Conservation (phyloP, 768 basidiomycete genomes). For the Harrya chromipes region DNA sequence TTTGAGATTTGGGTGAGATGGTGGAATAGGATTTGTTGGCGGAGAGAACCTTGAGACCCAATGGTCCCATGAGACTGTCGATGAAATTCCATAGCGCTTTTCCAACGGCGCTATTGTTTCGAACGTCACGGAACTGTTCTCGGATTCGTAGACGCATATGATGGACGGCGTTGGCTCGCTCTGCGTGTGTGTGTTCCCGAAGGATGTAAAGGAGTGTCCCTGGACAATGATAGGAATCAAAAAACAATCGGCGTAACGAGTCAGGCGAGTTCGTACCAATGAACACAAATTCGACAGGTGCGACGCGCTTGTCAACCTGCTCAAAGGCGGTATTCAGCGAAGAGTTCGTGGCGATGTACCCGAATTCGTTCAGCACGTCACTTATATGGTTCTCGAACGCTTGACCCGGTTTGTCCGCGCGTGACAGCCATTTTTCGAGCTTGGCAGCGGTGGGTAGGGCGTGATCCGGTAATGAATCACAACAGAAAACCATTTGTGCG, state of each 20-base stretch:
- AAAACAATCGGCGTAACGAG: not conserved
- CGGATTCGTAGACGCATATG: slow-evolving; percentile 57
- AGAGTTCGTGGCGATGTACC: slow-evolving; percentile 45
- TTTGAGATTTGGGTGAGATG: slow-evolving; percentile 15
- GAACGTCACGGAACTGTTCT: slow-evolving; percentile 57
- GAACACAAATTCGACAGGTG: slow-evolving; percentile 78
- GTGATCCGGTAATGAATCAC: slow-evolving; percentile 47
- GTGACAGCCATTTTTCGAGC: slow-evolving; percentile 46
- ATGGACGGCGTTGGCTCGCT: slow-evolving; percentile 54
- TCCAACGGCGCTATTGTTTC: slow-evolving; percentile 55
- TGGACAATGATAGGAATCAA: slow-evolving; percentile 25
- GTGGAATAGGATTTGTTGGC: slow-evolving; percentile 11
- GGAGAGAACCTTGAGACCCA: slow-evolving; percentile 31
- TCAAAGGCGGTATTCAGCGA: slow-evolving; percentile 47
- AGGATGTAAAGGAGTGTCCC: slow-evolving; percentile 66
- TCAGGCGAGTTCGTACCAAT: slow-evolving; percentile 49
- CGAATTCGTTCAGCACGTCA: slow-evolving; percentile 50
- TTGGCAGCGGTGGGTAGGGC: slow-evolving; percentile 51
- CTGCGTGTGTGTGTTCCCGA: slow-evolving; percentile 37
- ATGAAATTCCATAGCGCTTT: slow-evolving; percentile 59
- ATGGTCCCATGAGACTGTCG: slow-evolving; percentile 37
- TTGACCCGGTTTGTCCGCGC: slow-evolving; percentile 37
- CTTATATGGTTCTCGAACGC: slow-evolving; percentile 55
- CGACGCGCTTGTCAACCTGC: slow-evolving; percentile 55
- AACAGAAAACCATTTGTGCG: slow-evolving; percentile 67